These are phyloP conservation scores for Ligustrum vulgare DNA, from an alignment of 257 asterid species.

Conservation along the genomic window DNA sequence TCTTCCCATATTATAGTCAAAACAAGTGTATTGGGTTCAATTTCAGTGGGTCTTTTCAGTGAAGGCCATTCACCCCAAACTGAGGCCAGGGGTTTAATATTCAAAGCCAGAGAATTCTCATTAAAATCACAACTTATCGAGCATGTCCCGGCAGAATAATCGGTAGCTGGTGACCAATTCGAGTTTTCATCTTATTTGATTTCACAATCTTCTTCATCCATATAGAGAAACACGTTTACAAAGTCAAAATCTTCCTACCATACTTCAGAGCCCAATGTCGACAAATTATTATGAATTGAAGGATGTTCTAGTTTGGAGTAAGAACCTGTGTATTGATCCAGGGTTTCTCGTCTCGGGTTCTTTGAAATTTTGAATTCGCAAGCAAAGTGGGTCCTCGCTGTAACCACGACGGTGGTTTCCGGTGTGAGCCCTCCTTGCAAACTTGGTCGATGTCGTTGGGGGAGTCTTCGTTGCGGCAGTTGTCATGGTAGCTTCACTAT, in stretches of 20 bases:
- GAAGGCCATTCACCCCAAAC: constrained; percentile 23
- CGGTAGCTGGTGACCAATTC: constrained; percentile 27
- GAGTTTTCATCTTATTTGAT: constrained; percentile 19
- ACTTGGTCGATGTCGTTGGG: no score
- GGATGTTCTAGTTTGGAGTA: constrained; percentile 6
- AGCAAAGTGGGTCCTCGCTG: no score
- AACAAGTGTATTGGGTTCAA: constrained; percentile 7
- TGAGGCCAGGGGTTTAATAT: constrained; percentile 13
- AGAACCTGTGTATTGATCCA: no score
- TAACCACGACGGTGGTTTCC: no score
- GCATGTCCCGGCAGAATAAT: constrained; percentile 26
- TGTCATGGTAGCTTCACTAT: no score
- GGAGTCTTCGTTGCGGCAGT: no score
- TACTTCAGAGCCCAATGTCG: constrained; percentile 20
- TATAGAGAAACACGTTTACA: constrained; percentile 24
- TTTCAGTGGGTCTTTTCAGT: background rate
- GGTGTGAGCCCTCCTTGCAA: no score
- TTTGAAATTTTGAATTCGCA: no score
- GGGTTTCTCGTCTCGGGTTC: constrained; percentile 24
- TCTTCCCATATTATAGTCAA: constrained; percentile 8
- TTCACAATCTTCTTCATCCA: constrained; percentile 26
- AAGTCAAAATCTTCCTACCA: constrained; percentile 23
- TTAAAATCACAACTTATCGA: constrained; percentile 5
- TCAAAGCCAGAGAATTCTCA: constrained; percentile 11
- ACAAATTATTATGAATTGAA: background rate